Percentiles rank a stretch among this genome's conserved stretches.
Evolutionary conservation across 2,329 filamentous ascomycete genomes (phyloP).

Genomic region (Dactylella cylindrospora): DNA sequence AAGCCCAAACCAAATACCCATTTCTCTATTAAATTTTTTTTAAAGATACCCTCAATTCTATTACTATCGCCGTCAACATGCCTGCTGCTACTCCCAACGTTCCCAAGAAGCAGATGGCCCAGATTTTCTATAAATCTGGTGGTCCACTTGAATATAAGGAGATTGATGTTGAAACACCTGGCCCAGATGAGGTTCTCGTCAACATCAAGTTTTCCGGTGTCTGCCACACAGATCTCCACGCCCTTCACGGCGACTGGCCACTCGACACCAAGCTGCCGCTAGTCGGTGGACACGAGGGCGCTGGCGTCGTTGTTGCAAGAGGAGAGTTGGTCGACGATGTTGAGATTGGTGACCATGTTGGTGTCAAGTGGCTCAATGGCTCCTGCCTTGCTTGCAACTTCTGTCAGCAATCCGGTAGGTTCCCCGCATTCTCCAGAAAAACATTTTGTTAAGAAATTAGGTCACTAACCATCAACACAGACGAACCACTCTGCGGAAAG

Average conservation of each 20-base stretch:
- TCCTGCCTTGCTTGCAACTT: conserved; percentile 80
- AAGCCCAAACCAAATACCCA: no score
- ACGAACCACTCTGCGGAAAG: conserved; percentile 79
- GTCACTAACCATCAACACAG: no score
- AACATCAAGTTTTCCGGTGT: conserved; percentile 53
- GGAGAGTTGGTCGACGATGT: conserved; percentile 74
- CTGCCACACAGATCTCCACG: conserved; percentile 53
- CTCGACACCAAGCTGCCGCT: conserved; percentile 78
- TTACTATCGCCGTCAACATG: no score
- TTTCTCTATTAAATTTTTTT: no score
- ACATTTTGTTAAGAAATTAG: no score
- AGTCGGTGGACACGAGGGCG: conserved; percentile 76
- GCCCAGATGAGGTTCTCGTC: conserved; percentile 85
- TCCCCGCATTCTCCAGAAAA: no score
- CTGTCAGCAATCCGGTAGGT: conserved; percentile 62
- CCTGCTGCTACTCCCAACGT: no score
- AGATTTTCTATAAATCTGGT: no score
- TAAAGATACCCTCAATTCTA: no score
- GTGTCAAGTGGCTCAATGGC: conserved; percentile 92
- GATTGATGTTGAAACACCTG: conserved; percentile 78
- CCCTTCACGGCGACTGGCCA: conserved; percentile 88
- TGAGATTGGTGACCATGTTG: conserved; percentile 78
- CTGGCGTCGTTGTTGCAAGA: conserved; percentile 71
- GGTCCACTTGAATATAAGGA: no score
- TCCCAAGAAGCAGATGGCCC: no score